Conservation (phyloP, 2,329 filamentous ascomycete species). For the Chrysosporium keratinophilum region DNA sequence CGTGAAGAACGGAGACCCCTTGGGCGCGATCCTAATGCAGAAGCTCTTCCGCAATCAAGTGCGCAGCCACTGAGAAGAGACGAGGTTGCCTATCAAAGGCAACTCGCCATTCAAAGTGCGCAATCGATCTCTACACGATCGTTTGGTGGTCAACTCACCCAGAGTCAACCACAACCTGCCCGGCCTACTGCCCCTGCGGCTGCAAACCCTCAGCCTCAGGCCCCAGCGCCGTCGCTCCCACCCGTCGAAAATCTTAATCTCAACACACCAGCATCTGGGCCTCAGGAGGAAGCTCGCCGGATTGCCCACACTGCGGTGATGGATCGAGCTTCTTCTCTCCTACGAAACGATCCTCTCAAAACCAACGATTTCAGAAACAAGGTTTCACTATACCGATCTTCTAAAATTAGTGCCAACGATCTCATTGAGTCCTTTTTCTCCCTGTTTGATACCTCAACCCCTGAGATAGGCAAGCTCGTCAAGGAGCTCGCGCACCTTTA, state of each 20-base stretch:
- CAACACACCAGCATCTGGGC: conserved; percentile 39
- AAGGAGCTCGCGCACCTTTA: conserved; percentile 89
- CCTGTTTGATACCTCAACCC: conserved; percentile 70
- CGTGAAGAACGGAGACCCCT: conserved; percentile 48
- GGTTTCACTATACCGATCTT: conserved; percentile 67
- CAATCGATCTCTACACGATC: conserved; percentile 69
- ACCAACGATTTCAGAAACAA: conserved; percentile 65
- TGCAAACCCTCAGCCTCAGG: conserved; percentile 21
- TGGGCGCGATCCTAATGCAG: conserved; percentile 78
- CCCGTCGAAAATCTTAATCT: conserved; percentile 45
- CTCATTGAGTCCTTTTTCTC: conserved; percentile 82
- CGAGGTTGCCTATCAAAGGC: conserved; percentile 81
- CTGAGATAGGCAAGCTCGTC: conserved; percentile 75
- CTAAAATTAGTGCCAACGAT: conserved; percentile 58
- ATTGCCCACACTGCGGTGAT: conserved; percentile 75
- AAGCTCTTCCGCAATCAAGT: conserved; percentile 63
- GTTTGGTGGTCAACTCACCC: conserved; percentile 76
- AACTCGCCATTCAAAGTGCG: conserved; percentile 80
- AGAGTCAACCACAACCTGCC: conserved; percentile 37
- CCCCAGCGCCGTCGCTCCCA: conserved; percentile 24
- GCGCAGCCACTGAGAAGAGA: conserved; percentile 73
- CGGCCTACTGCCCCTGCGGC: conserved; percentile 36
- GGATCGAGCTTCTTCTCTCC: conserved; percentile 69
- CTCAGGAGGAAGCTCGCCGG: conserved; percentile 70
- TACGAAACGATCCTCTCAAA: conserved; percentile 66